Percentiles rank a stretch among this genome's conserved stretches.
Evolutionary conservation across 768 basidiomycete species (phyloP).

Genomic region (Tylopilus intermedius): DNA sequence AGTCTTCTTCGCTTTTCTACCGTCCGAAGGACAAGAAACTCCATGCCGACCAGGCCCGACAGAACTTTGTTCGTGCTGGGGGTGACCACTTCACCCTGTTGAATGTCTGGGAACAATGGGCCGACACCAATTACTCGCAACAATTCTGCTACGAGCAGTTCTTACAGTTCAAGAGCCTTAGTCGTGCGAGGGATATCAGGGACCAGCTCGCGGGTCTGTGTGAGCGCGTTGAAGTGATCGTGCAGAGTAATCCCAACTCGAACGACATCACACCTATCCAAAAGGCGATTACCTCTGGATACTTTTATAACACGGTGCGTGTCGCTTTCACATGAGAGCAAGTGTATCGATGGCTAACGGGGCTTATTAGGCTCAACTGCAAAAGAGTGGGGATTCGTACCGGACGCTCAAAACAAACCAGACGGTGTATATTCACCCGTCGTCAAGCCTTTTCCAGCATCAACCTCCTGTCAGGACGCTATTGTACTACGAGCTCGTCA

Average conservation of each 20-base stretch:
- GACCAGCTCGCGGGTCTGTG: constrained; percentile 93
- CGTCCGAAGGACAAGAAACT: constrained; percentile 97
- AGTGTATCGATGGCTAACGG: background rate
- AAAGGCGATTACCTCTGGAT: constrained; percentile 92
- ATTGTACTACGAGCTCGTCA: constrained; percentile 94
- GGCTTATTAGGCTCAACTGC: constrained; percentile 67
- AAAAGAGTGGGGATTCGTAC: constrained; percentile 96
- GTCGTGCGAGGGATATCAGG: constrained; percentile 91
- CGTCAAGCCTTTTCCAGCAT: constrained; percentile 89
- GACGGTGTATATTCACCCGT: constrained; percentile 95
- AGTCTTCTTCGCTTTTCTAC: constrained; percentile 92
- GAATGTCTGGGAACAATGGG: constrained; percentile 99
- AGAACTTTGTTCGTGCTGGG: constrained; percentile 92
- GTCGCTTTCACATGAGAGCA: background rate
- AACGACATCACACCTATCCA: constrained; percentile 92
- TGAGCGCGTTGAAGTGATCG: constrained; percentile 93
- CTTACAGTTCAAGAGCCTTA: constrained; percentile 90
- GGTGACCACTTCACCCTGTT: constrained; percentile 97
- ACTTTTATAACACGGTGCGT: constrained; percentile 90
- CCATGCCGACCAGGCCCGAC: constrained; percentile 95
- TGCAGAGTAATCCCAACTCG: constrained; percentile 82
- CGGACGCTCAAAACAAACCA: constrained; percentile 94
- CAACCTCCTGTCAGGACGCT: constrained; percentile 90
- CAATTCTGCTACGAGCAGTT: constrained; percentile 97
- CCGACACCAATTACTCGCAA: constrained; percentile 94